phyloP scores from a whole-genome alignment of 306 rosid genomes.

The Cicer chorassanicum region DNA sequence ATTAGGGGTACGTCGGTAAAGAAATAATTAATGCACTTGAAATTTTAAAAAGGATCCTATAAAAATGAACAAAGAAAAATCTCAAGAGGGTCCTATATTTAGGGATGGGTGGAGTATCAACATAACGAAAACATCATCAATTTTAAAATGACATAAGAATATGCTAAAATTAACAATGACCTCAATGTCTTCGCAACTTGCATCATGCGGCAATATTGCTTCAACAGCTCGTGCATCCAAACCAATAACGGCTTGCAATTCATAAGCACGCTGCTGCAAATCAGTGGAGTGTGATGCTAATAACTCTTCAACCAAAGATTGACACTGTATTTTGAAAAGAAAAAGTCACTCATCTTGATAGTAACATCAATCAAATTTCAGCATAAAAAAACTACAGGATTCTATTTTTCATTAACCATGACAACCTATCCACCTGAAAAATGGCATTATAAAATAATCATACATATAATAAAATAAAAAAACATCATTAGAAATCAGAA shows the following conservation, averaged over 20 bases:
- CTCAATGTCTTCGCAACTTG: slow-evolving; percentile 87
- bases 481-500: not conserved
- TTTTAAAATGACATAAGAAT: slow-evolving; percentile 31
- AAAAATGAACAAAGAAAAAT: too few relatives aligned
- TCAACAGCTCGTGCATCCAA: slow-evolving; percentile 70
- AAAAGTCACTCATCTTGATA: slow-evolving; percentile 13
- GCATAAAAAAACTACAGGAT: slow-evolving; percentile 6
- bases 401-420: slow-evolving; percentile 5
- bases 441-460: slow-evolving; percentile 16
- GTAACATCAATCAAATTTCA: slow-evolving; percentile 11
- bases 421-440: slow-evolving; percentile 11
- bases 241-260: slow-evolving; percentile 70
- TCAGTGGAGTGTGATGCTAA: slow-evolving; percentile 87
- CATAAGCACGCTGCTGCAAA: slow-evolving; percentile 92
- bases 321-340: slow-evolving; percentile 64
- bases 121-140: not conserved
- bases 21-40: too few relatives aligned
- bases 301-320: slow-evolving; percentile 80
- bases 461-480: not conserved
- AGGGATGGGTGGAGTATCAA: not conserved
- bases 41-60: too few relatives aligned
- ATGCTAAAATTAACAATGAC: slow-evolving; percentile 46
- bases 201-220: slow-evolving; percentile 71
- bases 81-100: too few relatives aligned
- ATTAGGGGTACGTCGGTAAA: too few relatives aligned